phyloP scores from a whole-genome alignment of 192 early-diverging fungal species.

The Spizellomyces punctatus region DNA sequence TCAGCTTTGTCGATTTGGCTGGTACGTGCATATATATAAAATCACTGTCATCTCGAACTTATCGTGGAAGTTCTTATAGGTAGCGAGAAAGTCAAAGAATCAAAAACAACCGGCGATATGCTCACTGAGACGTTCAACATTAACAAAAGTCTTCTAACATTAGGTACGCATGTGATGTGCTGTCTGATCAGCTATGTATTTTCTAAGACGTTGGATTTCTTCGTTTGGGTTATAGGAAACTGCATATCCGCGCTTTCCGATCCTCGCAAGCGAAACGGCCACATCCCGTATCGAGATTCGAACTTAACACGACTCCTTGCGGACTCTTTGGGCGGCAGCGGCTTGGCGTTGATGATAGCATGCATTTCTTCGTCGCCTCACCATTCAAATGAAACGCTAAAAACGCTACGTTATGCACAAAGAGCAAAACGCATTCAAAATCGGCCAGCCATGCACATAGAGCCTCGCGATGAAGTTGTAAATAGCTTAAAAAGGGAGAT shows the following conservation, averaged over 20 bases:
- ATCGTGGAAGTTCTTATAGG: conserved; percentile 30
- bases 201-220: background rate
- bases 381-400: conserved; percentile 50
- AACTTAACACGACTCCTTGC: conserved; percentile 61
- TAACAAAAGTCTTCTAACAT: conserved; percentile 59
- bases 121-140: conserved; percentile 56
- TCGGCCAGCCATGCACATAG: conserved; percentile 44
- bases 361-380: conserved; percentile 43
- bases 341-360: conserved; percentile 62
- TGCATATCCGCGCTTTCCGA: conserved; percentile 56
- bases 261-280: conserved; percentile 40
- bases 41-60: background rate
- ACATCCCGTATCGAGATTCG: conserved; percentile 64
- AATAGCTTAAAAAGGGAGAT: conserved; percentile 40
- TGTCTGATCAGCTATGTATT: background rate
- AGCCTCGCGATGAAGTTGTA: conserved; percentile 41
- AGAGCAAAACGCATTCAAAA: conserved; percentile 51
- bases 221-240: conserved; percentile 37
- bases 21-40: conserved; percentile 21
- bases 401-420: conserved; percentile 59
- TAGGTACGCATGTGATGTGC: conserved; percentile 36
- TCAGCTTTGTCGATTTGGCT: conserved; percentile 64
- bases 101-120: conserved; percentile 50
- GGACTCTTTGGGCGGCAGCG: conserved; percentile 57
- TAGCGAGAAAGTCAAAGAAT: conserved; percentile 58